Evolutionary conservation across 352 stramenopile species (phyloP).

Genomic region (Globisporangium lucens): DNA sequence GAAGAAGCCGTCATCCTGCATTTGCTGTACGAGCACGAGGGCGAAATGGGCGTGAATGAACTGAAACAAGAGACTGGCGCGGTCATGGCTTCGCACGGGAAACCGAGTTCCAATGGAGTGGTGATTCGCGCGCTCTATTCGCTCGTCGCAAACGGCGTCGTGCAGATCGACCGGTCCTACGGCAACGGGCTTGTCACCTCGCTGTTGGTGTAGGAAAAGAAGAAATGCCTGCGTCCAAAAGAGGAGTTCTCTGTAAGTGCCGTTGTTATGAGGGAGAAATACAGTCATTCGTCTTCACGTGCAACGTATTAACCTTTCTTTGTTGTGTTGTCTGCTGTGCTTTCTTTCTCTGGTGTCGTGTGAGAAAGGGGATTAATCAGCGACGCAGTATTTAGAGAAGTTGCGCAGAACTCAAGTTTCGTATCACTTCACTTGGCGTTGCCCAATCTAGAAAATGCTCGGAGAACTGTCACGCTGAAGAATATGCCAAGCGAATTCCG

Average conservation of each 20-base stretch:
- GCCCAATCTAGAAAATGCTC: neutral
- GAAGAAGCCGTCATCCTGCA: constrained; percentile 64
- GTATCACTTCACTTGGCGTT: no score
- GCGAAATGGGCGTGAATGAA: constrained; percentile 63
- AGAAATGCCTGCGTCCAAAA: neutral
- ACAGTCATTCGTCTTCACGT: constrained; percentile 2
- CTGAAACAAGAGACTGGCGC: constrained; percentile 50
- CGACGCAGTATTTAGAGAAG: neutral
- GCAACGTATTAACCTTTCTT: neutral
- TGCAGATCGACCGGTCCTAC: constrained; percentile 69
- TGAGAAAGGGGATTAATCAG: neutral
- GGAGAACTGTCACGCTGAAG: neutral
- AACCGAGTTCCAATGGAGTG: constrained; percentile 34
- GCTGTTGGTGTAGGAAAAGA: constrained; percentile 40
- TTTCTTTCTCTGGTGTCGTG: neutral
- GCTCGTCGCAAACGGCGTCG: constrained; percentile 59
- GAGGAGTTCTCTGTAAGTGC: neutral
- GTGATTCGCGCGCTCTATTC: constrained; percentile 66
- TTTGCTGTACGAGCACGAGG: constrained; percentile 53
- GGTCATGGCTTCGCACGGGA: constrained; percentile 41
- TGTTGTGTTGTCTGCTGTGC: neutral
- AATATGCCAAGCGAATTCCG: no score
- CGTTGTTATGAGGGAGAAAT: neutral
- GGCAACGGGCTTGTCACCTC: constrained; percentile 64
- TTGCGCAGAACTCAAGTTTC: no score